These are phyloP conservation scores for Amaranthus cruentus DNA, from an alignment of 148 eudicot species.

Conservation along the genomic window DNA sequence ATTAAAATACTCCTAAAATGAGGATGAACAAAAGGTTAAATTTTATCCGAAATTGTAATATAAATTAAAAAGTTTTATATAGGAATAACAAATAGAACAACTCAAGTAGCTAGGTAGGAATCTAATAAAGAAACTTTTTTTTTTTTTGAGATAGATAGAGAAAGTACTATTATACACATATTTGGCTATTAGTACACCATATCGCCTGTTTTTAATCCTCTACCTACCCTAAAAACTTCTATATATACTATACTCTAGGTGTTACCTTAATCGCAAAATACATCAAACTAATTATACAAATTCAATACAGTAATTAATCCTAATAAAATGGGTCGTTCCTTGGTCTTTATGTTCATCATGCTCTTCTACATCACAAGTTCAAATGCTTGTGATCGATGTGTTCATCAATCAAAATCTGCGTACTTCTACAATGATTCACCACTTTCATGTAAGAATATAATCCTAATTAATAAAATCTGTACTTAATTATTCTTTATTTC, in stretches of 20 bases:
- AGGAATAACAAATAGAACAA: too few relatives aligned
- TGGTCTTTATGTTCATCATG: constrained; percentile 17
- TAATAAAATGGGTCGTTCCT: constrained; percentile 22
- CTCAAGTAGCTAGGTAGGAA: too few relatives aligned
- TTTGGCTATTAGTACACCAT: constrained; percentile 17
- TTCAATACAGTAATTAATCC: background rate
- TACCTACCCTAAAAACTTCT: background rate
- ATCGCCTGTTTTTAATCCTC: background rate
- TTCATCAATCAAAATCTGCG: constrained; percentile 53
- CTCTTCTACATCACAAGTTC: constrained; percentile 24
- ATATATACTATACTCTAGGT: background rate
- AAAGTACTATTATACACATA: too few relatives aligned
- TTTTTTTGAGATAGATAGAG: too few relatives aligned
- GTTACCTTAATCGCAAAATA: background rate
- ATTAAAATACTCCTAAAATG: too few relatives aligned
- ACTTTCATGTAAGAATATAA: constrained; percentile 35
- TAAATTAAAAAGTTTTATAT: too few relatives aligned
- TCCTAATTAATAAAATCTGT: too few relatives aligned
- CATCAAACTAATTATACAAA: background rate
- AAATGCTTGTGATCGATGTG: constrained; percentile 60
- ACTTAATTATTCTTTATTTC: background rate
- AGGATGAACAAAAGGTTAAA: too few relatives aligned
- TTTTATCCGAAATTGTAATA: too few relatives aligned
- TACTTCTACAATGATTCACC: constrained; percentile 43
- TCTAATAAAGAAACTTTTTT: too few relatives aligned